A percentile compares a stretch with the other conserved stretches of the same genome.
phyloP scores from a whole-genome alignment of 108 stramenopile genomes.

The Mayamaea pseudoterrestris region DNA sequence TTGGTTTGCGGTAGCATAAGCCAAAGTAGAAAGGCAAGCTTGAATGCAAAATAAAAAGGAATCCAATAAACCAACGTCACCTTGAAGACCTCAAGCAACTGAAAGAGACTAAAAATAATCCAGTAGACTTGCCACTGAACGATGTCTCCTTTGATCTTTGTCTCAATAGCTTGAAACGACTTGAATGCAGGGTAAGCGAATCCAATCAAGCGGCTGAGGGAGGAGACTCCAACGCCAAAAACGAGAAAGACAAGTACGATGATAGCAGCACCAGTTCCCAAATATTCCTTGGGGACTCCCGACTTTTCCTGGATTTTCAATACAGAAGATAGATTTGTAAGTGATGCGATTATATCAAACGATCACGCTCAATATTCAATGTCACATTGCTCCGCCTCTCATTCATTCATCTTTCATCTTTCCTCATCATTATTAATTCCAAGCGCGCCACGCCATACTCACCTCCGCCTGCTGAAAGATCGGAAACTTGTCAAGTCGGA shows the following conservation, averaged over 20 bases:
- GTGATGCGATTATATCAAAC: too few relatives aligned
- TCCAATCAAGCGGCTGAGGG: conserved; percentile 62
- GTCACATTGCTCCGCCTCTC: neutral
- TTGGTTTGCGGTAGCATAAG: conserved; percentile 75
- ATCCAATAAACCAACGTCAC: conserved; percentile 79
- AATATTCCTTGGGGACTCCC: conserved; percentile 72
- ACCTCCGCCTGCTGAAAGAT: conserved; percentile 70
- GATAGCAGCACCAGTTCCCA: conserved; percentile 32
- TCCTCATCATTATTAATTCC: too few relatives aligned
- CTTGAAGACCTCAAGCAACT: conserved; percentile 74
- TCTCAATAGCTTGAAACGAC: conserved; percentile 82
- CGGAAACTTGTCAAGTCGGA: conserved; percentile 58
- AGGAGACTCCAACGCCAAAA: conserved; percentile 55
- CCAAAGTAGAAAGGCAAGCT: conserved; percentile 84
- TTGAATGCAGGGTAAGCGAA: conserved; percentile 81
- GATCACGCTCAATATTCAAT: neutral
- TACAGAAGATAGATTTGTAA: neutral
- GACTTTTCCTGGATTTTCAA: conserved; percentile 41
- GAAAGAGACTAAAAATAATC: conserved; percentile 85
- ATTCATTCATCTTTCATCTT: neutral
- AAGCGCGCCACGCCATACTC: conserved; percentile 8
- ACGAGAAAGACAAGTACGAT: conserved; percentile 43
- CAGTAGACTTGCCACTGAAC: conserved; percentile 93
- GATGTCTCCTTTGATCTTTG: conserved; percentile 47
- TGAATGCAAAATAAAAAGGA: conserved; percentile 85